These are phyloP conservation scores for Ophiocordyceps polyrhachis-furcata DNA, from an alignment of 2,329 filamentous ascomycete genomes.

Conservation along the genomic window DNA sequence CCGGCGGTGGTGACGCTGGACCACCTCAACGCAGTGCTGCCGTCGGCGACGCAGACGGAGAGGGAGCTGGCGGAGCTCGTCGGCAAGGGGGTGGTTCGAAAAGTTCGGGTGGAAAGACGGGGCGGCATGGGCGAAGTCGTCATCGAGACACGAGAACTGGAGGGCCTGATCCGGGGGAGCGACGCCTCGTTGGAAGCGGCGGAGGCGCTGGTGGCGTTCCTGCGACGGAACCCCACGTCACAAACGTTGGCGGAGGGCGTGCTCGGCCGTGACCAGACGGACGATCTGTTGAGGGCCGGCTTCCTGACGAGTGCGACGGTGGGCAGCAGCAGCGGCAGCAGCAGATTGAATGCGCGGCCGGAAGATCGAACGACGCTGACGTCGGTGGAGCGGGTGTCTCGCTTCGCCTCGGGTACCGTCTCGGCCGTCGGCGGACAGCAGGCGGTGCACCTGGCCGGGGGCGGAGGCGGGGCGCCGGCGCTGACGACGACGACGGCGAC, in stretches of 20 bases:
- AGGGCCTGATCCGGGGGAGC: conserved; percentile 22
- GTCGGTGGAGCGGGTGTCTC: conserved; percentile 42
- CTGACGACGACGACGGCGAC: conserved; percentile 3
- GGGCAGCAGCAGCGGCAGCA: conserved; percentile 12
- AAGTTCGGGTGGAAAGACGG: conserved; percentile 42
- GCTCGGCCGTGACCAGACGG: conserved; percentile 28
- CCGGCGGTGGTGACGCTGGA: conserved; percentile 47
- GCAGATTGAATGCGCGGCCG: conserved; percentile 25
- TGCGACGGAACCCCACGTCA: conserved; percentile 30
- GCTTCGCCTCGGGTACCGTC: conserved; percentile 47
- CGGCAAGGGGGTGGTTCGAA: conserved; percentile 35
- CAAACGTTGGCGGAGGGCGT: conserved; percentile 10
- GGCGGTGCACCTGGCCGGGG: conserved; percentile 45
- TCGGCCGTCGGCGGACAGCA: conserved; percentile 51
- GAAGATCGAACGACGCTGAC: conserved; percentile 36
- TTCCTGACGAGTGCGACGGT: conserved; percentile 38
- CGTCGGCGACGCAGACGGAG: conserved; percentile 44
- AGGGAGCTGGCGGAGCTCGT: conserved; percentile 46
- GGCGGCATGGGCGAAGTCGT: conserved; percentile 46
- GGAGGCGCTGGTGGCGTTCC: conserved; percentile 29
- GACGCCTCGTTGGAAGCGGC: conserved; percentile 23
- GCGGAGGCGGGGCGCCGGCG: conserved; percentile 20
- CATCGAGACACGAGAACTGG: conserved; percentile 37
- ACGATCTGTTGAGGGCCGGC: conserved; percentile 43
- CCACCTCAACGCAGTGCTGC: conserved; percentile 46